Conservation (phyloP, 192 early-diverging fungal species). For the Backusella luteola region DNA sequence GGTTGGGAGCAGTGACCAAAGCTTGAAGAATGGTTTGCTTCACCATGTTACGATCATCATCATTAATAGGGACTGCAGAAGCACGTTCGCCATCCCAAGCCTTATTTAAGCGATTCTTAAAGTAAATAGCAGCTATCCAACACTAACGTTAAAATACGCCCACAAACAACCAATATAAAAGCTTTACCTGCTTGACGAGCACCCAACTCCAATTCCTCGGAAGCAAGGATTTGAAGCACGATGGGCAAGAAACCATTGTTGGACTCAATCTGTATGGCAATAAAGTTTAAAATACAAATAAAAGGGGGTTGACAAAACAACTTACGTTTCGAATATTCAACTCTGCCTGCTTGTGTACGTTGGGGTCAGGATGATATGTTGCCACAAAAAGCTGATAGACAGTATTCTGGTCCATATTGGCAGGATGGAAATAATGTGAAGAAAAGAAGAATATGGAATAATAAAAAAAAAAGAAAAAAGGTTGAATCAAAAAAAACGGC, state of each 20-base stretch:
- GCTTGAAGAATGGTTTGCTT: constrained; percentile 73
- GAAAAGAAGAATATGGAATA: not conserved
- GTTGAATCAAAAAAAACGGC: not conserved
- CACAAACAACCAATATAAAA: not conserved
- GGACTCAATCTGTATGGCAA: constrained; percentile 34
- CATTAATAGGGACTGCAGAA: constrained; percentile 49
- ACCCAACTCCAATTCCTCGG: constrained; percentile 51
- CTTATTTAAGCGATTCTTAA: constrained; percentile 80
- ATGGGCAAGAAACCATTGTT: constrained; percentile 50
- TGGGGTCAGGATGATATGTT: constrained; percentile 76
- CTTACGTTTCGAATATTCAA: constrained; percentile 70
- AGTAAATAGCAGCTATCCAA: constrained; percentile 70
- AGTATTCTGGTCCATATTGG: constrained; percentile 54
- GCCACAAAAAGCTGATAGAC: constrained; percentile 73
- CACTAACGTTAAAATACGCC: constrained; percentile 16
- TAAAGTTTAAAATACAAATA: constrained; percentile 12
- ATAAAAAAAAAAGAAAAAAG: not conserved
- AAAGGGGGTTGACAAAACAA: not conserved
- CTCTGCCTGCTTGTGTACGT: constrained; percentile 83
- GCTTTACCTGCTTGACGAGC: constrained; percentile 57
- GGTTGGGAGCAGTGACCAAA: constrained; percentile 65
- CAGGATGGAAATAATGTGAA: not conserved
- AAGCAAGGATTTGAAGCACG: constrained; percentile 53
- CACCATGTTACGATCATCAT: constrained; percentile 69
- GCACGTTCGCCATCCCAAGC: constrained; percentile 59